Evolutionary conservation across 2,329 filamentous ascomycete genomes (phyloP).

Genomic region (Ophiostoma australiae): DNA sequence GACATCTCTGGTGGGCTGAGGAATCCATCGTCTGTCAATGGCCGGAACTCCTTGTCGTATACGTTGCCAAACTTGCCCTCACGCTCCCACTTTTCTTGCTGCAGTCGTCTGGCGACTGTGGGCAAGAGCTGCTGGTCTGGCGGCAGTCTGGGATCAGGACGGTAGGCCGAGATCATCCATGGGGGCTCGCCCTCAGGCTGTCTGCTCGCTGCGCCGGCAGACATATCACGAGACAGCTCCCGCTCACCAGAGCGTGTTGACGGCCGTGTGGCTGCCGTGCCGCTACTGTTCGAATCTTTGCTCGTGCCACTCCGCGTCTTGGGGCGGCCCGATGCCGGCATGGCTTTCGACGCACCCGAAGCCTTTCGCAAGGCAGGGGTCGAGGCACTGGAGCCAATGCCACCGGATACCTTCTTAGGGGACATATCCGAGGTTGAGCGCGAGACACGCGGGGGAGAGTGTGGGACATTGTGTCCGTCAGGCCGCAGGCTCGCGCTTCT

Average conservation of each 20-base stretch:
- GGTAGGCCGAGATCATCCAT: slow-evolving; percentile 92
- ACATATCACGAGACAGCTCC: slow-evolving; percentile 46
- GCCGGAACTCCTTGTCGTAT: slow-evolving; percentile 83
- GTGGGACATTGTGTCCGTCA: not conserved
- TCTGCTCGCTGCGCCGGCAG: slow-evolving; percentile 45
- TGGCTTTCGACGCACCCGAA: slow-evolving; percentile 38
- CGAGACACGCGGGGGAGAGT: not conserved
- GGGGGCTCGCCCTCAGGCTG: slow-evolving; percentile 90
- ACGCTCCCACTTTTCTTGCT: slow-evolving; percentile 92
- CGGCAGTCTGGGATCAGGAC: slow-evolving; percentile 87
- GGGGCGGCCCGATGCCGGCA: slow-evolving; percentile 46
- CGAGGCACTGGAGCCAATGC: not conserved
- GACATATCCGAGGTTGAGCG: slow-evolving; percentile 48
- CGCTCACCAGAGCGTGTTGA: slow-evolving; percentile 59
- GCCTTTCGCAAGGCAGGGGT: slow-evolving; percentile 37
- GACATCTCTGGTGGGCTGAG: slow-evolving; percentile 42
- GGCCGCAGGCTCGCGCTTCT: slow-evolving; percentile 60
- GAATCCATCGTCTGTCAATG: slow-evolving; percentile 64
- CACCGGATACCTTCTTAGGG: slow-evolving; percentile 46
- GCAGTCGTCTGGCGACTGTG: slow-evolving; percentile 82
- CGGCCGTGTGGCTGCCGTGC: slow-evolving; percentile 51
- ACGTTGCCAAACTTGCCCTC: slow-evolving; percentile 80
- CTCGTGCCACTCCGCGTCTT: slow-evolving; percentile 58
- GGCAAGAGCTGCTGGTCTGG: slow-evolving; percentile 94
- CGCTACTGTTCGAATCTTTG: slow-evolving; percentile 43